Evolutionary conservation across 2,329 filamentous ascomycete genomes (phyloP).

Genomic region (Fulvia fulva): DNA sequence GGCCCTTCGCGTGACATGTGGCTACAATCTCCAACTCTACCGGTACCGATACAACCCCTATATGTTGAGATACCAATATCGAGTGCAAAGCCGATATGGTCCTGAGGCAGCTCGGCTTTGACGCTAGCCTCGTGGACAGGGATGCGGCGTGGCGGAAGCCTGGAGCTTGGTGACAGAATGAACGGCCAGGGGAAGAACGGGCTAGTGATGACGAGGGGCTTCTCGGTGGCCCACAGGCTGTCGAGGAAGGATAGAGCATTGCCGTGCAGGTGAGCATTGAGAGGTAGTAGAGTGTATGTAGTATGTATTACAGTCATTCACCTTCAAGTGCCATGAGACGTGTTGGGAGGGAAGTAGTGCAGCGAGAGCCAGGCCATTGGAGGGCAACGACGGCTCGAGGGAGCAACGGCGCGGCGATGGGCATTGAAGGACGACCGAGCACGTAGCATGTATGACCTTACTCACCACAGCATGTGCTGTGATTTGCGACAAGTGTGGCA

Average conservation of each 20-base stretch:
- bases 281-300: not conserved
- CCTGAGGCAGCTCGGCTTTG: not conserved
- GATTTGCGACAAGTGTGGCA: too few species aligned
- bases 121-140: not conserved
- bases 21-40: not conserved
- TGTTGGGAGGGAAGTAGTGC: too few species aligned
- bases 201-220: not conserved
- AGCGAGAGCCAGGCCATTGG: too few species aligned
- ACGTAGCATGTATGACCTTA: too few species aligned
- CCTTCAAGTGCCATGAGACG: too few species aligned
- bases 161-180: not conserved
- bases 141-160: not conserved
- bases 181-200: not conserved
- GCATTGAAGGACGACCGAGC: too few species aligned
- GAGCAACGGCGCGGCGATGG: too few species aligned
- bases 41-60: not conserved
- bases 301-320: too few species aligned
- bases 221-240: not conserved
- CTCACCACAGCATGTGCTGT: too few species aligned
- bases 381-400: too few species aligned
- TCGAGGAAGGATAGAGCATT: not conserved
- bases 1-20: not conserved
- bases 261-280: not conserved
- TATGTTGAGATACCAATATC: not conserved
- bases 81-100: not conserved